Base-by-base conservation (phyloP, 139 green algal species). In the Zygnema cylindricum region DNA sequence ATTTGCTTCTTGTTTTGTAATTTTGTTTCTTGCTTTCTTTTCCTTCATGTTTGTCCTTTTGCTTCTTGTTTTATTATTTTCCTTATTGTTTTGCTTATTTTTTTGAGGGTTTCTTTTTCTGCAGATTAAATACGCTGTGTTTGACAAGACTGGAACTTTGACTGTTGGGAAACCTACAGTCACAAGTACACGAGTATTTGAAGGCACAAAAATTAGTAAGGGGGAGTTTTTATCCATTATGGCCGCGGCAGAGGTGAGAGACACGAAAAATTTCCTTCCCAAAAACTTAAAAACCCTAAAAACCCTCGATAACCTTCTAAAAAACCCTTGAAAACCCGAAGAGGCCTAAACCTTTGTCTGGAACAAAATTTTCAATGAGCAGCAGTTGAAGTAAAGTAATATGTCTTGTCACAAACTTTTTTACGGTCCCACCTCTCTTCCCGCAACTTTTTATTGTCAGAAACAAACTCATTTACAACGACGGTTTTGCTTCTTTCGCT, bases 91-190 rank as follows among this genome's bases (percentile, higher is more conserved):
- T n/a, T n/a, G n/a, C n/a, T n/a, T n/a, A n/a, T n/a, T n/a, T n/a
- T n/a, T n/a, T n/a, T n/a, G 57, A 35, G 57, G 30, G 57, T 43
- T 41, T 43, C 11, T 79, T 11, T n/a, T 41, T n/a, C 71, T 79
- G 71, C 71, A 79, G 78, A 85, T 85, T 35, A 23, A 32, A 57
- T 35, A 25, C 92, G 92, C 99, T 0, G 94, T 98, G 25, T 98
- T 99, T 92, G 97, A 99, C 94, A 99, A 99, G 94, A 99, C 97
- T 0, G 97, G 97, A 63, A 99, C 97, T 3, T 91, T 99, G 3
- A 99, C 97, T 0, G 57, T 81, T 0, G 97, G 96, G 63, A 91
- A 92, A 33, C 94, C 95, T 36, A 78, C 82, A 33, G 95, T 98
- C 0, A 88, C 69, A 43, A 55, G 57, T 55, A 85, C 93, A 33